Evolutionary conservation across 2,329 filamentous ascomycete genomes (phyloP), one percentile per base, ranked within the genome.

Genomic region (Lachnellula occidentalis): DNA sequence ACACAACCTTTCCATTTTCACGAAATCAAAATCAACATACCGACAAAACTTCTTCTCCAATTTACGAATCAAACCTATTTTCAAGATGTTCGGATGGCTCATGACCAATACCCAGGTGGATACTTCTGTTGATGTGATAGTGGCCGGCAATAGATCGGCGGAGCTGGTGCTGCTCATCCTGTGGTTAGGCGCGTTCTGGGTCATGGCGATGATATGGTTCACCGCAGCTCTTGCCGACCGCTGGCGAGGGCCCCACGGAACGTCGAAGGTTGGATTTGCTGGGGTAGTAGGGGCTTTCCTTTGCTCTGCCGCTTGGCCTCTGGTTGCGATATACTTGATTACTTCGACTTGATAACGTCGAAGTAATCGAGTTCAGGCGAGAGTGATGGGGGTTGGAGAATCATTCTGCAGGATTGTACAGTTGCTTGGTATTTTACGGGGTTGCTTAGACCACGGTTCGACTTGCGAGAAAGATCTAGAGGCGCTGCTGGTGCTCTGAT

Each of bases 231-330:
- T 56, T 2, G 47, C 46, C 37, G 54, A 56, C 24, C 50, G 54
- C 11, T 56, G 54, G 54, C 47, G 50, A 15, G 54, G 54, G 34
- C 54, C 54, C 12, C 46, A 53, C 14, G 54, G 50, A 15, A 46
- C 39, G 1, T 17, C n/a, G 41, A 37, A 22, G 39, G 45, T 50
- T 3, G 54, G 50, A 2, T 49, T 50, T 24, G 39, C 39, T 2
- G 39, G 34, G 31, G 50, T 56, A 17, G 7, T 53, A 39, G 50
- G 45, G 24, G 54, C 50, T 15, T 12, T 53, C 2, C 5, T 56
- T 7, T 50, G 52, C 15, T 49, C 45, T 7, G 12, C 50, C 14
- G 50, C 54, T 47, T 59, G 58, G 55, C 42, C 53, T 34, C 42
- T 61, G 24, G 45, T 56, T 34, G 34, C 34, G 9, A 27, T 53